Percentiles rank a stretch among this genome's conserved stretches.
Evolutionary conservation across 805 yeast species (phyloP).

Genomic region (Jamesozyma jinghongensis): DNA sequence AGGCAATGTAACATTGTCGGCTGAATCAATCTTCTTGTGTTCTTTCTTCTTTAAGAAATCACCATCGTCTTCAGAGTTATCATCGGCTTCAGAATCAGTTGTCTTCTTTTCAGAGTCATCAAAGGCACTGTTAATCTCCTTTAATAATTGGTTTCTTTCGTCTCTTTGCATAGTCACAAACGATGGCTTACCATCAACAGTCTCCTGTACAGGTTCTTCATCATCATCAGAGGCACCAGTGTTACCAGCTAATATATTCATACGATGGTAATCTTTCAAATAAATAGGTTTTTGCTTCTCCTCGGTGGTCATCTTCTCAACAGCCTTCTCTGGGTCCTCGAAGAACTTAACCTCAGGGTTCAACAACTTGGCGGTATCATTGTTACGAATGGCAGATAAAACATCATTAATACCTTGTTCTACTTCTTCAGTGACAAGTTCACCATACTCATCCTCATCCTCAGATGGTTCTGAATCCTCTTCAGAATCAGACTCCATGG

Average conservation of each 20-base stretch:
- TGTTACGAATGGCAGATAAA: slow-evolving; percentile 54
- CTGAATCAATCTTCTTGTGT: slow-evolving; percentile 25
- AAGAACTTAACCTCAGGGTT: slow-evolving; percentile 69
- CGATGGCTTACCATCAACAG: slow-evolving; percentile 41
- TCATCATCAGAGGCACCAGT: slow-evolving; percentile 48
- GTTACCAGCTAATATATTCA: slow-evolving; percentile 63
- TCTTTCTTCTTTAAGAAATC: slow-evolving; percentile 51
- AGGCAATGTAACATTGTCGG: slow-evolving; percentile 40
- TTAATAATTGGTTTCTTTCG: slow-evolving; percentile 61
- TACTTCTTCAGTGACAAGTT: slow-evolving; percentile 74
- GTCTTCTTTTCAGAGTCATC: slow-evolving; percentile 37
- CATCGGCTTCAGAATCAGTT: slow-evolving; percentile 34
- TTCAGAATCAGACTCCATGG: slow-evolving; percentile 30
- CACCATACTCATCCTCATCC: slow-evolving; percentile 89
- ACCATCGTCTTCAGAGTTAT: slow-evolving; percentile 36
- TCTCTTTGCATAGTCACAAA: slow-evolving; percentile 68
- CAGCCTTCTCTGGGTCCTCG: slow-evolving; percentile 48
- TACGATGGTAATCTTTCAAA: slow-evolving; percentile 87
- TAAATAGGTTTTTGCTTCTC: slow-evolving; percentile 65
- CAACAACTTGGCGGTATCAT: slow-evolving; percentile 51
- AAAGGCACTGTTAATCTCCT: slow-evolving; percentile 68
- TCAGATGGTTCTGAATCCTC: slow-evolving; percentile 35
- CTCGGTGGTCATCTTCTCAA: slow-evolving; percentile 15
- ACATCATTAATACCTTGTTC: slow-evolving; percentile 73
- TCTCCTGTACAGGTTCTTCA: slow-evolving; percentile 41